phyloP scores from a whole-genome alignment of 257 asterid genomes.

The Lithospermum erythrorhizon region DNA sequence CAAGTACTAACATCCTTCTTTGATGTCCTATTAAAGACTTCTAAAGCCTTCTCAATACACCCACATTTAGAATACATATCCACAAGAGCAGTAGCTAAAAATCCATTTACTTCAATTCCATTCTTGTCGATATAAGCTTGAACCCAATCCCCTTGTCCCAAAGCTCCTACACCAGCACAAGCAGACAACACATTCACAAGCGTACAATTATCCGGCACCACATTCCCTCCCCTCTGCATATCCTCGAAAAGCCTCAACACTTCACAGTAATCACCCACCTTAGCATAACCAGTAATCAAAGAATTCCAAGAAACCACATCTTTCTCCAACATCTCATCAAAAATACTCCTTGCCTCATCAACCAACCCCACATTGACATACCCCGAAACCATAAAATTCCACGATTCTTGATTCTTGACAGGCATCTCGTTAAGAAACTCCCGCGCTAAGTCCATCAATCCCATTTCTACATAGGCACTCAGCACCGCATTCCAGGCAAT shows the following conservation, averaged over 20 bases:
- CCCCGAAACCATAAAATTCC: constrained; percentile 31
- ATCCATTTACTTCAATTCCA: constrained; percentile 16
- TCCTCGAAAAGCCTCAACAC: constrained; percentile 20
- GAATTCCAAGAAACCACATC: constrained; percentile 36
- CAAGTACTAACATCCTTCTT: constrained; percentile 28
- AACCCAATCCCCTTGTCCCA: constrained; percentile 29
- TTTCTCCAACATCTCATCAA: constrained; percentile 21
- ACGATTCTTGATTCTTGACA: constrained; percentile 26
- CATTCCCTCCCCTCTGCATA: constrained; percentile 17
- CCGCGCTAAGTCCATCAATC: constrained; percentile 19
- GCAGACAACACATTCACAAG: constrained; percentile 30
- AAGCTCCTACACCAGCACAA: constrained; percentile 27
- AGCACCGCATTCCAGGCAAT: constrained; percentile 27
- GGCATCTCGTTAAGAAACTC: constrained; percentile 27
- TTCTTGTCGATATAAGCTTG: constrained; percentile 19
- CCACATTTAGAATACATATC: constrained; percentile 40
- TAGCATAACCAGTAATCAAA: constrained; percentile 26
- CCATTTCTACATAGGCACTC: constrained; percentile 23
- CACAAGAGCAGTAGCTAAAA: constrained; percentile 31
- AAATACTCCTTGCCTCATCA: constrained; percentile 25
- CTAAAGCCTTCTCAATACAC: constrained; percentile 22
- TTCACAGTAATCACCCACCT: constrained; percentile 14
- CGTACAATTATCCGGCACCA: too few relatives aligned
- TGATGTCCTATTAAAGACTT: constrained; percentile 17
- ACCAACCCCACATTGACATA: constrained; percentile 21